Evolutionary conservation across 1,284 basidiomycete genomes (phyloP).

Genomic region (Heterobasidion occidentale): DNA sequence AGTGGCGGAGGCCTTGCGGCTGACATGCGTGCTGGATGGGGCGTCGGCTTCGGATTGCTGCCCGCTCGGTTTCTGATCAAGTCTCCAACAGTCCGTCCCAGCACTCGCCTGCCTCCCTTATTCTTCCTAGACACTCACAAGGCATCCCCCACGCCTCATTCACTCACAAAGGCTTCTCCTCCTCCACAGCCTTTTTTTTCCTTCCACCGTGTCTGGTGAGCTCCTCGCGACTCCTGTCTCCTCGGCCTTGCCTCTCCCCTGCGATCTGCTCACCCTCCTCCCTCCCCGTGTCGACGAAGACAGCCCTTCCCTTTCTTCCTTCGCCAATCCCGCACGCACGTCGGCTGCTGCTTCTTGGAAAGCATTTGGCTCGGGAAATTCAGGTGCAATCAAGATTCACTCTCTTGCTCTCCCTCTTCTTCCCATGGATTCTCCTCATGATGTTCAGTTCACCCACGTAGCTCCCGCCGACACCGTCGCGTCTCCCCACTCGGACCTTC

Average conservation of each 20-base stretch:
- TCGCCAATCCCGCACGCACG: no score
- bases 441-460: not conserved
- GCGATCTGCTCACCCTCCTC: no score
- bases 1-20: not conserved
- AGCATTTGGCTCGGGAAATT: not conserved
- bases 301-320: no score
- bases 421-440: not conserved
- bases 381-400: not conserved
- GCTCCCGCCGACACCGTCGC: slow-evolving; percentile 13
- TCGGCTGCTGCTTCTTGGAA: not conserved
- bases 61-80: not conserved
- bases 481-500: slow-evolving; percentile 20
- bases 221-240: no score
- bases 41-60: not conserved
- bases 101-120: not conserved
- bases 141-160: no score
- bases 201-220: no score
- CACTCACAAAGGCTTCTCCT: no score
- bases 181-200: no score
- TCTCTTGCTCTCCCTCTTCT: not conserved
- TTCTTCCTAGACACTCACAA: no score
- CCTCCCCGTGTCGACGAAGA: no score
- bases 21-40: not conserved
- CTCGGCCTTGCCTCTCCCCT: no score
- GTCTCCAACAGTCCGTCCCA: no score